These are phyloP conservation scores for Stephanodiscus minutulus DNA, from an alignment of 108 stramenopile genomes.

Conservation along the genomic window DNA sequence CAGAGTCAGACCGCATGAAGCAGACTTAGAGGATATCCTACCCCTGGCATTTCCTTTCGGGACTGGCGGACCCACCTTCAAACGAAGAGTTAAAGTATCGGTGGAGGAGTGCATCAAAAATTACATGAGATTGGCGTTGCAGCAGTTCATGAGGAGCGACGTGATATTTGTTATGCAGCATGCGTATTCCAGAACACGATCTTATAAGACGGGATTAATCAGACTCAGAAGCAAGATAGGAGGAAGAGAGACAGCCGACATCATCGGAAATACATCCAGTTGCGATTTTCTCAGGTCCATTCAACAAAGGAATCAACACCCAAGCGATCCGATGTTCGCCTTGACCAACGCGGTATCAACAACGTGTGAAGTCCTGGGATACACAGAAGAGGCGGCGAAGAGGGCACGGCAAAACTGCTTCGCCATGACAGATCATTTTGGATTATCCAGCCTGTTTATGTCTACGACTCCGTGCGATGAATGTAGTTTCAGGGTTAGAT, in stretches of 20 bases:
- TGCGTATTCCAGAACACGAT: constrained; percentile 11
- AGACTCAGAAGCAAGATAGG: neutral
- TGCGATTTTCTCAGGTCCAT: constrained; percentile 4
- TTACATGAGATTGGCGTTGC: constrained; percentile 3
- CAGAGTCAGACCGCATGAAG: constrained; percentile 7
- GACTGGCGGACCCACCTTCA: constrained; percentile 10
- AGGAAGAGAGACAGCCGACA: constrained; percentile 12
- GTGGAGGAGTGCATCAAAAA: constrained; percentile 2
- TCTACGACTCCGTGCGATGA: constrained; percentile 18
- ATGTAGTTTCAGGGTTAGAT: constrained; percentile 29
- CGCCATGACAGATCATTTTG: constrained; percentile 21
- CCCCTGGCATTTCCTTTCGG: constrained; percentile 28
- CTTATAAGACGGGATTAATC: constrained; percentile 13
- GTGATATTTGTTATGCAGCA: constrained; percentile 19
- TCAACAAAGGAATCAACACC: too few species aligned
- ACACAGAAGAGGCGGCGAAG: constrained; percentile 21
- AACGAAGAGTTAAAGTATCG: constrained; percentile 10
- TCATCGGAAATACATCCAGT: neutral
- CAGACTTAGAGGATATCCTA: constrained; percentile 4
- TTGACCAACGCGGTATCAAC: constrained; percentile 18
- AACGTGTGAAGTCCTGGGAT: constrained; percentile 17
- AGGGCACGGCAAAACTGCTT: constrained; percentile 9
- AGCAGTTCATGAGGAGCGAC: constrained; percentile 18
- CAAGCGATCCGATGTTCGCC: constrained; percentile 1
- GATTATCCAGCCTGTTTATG: constrained; percentile 19